Conservation (phyloP, 2,329 filamentous ascomycete genomes). For the Lecanicillium sp. region DNA sequence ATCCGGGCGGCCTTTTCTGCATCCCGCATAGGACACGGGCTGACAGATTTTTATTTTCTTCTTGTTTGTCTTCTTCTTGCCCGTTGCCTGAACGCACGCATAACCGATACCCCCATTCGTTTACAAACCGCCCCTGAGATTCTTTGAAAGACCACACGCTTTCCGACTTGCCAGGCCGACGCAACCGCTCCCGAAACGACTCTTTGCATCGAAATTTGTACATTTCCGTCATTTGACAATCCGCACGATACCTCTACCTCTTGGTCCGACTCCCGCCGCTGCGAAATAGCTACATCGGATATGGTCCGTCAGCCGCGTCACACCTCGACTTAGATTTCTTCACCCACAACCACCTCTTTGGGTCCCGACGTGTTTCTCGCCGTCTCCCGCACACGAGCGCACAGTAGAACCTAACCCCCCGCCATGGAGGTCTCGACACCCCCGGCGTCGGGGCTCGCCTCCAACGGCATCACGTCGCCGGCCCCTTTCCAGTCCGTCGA, state of each 20-base stretch:
- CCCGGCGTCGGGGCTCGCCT: constrained; percentile 34
- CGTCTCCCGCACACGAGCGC: too few relatives aligned
- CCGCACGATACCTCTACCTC: too few relatives aligned
- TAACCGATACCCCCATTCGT: constrained; percentile 12
- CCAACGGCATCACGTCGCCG: constrained; percentile 40
- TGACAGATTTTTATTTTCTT: neutral
- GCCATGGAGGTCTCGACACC: constrained; percentile 50
- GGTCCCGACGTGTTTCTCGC: too few relatives aligned
- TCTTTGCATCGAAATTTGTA: neutral
- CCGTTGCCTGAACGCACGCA: constrained; percentile 2
- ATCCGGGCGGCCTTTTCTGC: too few relatives aligned
- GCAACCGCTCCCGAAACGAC: neutral
- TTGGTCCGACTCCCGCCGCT: too few relatives aligned
- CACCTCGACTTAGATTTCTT: constrained; percentile 5
- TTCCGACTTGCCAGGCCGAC: constrained; percentile 3
- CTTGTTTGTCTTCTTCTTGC: neutral
- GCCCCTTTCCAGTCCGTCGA: constrained; percentile 54
- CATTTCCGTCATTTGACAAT: neutral
- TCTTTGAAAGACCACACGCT: constrained; percentile 2
- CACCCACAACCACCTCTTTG: too few relatives aligned
- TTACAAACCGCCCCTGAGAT: constrained; percentile 13
- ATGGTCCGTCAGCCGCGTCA: constrained; percentile 8
- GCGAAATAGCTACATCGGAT: constrained; percentile 4
- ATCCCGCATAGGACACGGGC: too few relatives aligned
- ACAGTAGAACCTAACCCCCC: constrained; percentile 16